Conservation (phyloP, 495 filamentous ascomycete species). For the Penicillium cosmopolitanum region DNA sequence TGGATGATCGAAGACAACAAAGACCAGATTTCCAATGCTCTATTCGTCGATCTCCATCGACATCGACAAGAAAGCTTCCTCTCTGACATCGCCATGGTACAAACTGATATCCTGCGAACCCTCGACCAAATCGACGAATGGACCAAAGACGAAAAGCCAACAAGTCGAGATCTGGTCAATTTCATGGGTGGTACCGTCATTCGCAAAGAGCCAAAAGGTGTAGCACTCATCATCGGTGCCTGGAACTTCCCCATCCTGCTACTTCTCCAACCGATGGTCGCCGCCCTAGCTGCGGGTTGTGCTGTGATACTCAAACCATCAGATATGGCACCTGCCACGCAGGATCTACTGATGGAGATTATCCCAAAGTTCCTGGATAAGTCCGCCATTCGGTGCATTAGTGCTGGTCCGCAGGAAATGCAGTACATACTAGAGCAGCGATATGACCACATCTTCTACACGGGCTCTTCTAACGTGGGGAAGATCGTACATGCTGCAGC, state of each 20-base stretch:
- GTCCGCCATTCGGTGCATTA: conserved; percentile 67
- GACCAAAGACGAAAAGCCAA: conserved; percentile 70
- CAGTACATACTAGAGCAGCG: conserved; percentile 74
- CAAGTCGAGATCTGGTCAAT: conserved; percentile 62
- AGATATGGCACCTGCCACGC: conserved; percentile 68
- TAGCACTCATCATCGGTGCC: conserved; percentile 80
- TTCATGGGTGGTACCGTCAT: conserved; percentile 65
- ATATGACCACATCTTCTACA: conserved; percentile 95
- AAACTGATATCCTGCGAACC: conserved; percentile 72
- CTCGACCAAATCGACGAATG: conserved; percentile 72
- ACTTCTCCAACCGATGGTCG: conserved; percentile 71
- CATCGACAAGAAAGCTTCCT: conserved; percentile 65
- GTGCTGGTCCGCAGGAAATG: conserved; percentile 76
- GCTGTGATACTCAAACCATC: conserved; percentile 83
- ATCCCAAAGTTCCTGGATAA: conserved; percentile 71
- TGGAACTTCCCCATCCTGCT: conserved; percentile 88
- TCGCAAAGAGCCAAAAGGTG: conserved; percentile 80
- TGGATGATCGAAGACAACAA: conserved; percentile 69
- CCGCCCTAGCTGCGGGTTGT: conserved; percentile 85
- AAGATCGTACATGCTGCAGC: conserved; percentile 84
- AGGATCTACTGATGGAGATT: conserved; percentile 73
- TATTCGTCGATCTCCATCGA: conserved; percentile 73
- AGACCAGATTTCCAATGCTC: conserved; percentile 63
- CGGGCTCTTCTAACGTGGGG: conserved; percentile 71
- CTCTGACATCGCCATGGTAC: conserved; percentile 64